These are phyloP conservation scores for Trichoderma breve DNA, from an alignment of 2,329 filamentous ascomycete species.

Conservation along the genomic window DNA sequence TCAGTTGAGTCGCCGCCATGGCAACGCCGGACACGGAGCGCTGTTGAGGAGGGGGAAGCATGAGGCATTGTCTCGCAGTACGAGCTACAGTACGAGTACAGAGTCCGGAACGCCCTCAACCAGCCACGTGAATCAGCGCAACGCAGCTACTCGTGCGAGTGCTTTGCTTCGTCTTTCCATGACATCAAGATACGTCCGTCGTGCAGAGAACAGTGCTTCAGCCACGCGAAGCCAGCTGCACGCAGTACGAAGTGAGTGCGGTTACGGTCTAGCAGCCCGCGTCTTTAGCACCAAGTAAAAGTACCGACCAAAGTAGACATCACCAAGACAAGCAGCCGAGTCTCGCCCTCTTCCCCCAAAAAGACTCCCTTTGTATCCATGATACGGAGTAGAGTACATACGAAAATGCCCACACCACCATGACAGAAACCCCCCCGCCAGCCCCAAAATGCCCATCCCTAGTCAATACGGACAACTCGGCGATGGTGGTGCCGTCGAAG, in stretches of 20 bases:
- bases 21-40: slow-evolving; percentile 5
- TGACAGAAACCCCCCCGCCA: not conserved
- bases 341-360: not conserved
- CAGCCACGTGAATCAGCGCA: not conserved
- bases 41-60: not conserved
- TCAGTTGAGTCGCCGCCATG: slow-evolving; percentile 4
- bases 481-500: not conserved
- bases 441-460: not conserved
- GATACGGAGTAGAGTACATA: not conserved
- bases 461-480: slow-evolving; percentile 18
- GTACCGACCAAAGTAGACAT: not conserved
- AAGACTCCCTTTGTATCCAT: not conserved
- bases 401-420: slow-evolving; percentile 5
- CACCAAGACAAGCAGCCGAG: not conserved
- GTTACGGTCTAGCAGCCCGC: not conserved
- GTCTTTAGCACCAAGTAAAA: not conserved
- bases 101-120: not conserved
- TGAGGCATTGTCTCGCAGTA: not conserved
- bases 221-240: slow-evolving; percentile 2
- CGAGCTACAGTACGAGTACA: not conserved
- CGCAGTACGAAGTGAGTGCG: not conserved
- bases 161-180: not conserved
- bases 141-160: not conserved
- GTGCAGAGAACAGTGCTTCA: not conserved
- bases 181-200: slow-evolving; percentile 9